Conservation (phyloP, 768 basidiomycete species). For the Pholiota molesta region DNA sequence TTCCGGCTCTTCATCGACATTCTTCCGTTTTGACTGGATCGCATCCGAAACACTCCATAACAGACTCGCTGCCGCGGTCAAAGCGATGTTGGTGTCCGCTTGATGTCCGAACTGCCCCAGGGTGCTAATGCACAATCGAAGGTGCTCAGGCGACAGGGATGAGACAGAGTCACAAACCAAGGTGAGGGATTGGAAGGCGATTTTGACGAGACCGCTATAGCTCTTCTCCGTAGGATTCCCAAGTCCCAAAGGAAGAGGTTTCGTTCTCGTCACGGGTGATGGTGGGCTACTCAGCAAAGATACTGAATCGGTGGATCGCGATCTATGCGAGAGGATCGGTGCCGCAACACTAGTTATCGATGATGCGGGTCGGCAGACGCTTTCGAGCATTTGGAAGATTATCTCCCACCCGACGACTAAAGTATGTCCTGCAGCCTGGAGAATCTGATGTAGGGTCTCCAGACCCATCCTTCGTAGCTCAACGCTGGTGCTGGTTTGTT, state of each 20-base stretch:
- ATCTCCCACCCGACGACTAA: slow-evolving; percentile 91
- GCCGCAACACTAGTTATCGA: slow-evolving; percentile 34
- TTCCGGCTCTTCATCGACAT: slow-evolving; percentile 61
- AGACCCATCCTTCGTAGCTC: slow-evolving; percentile 89
- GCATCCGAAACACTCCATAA: slow-evolving; percentile 97
- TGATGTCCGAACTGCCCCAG: slow-evolving; percentile 92
- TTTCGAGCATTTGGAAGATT: slow-evolving; percentile 90
- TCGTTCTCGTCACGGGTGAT: slow-evolving; percentile 27
- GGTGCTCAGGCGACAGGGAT: slow-evolving; percentile 75
- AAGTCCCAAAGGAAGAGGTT: slow-evolving; percentile 49
- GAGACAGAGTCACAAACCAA: slow-evolving; percentile 93
- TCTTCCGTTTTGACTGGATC: slow-evolving; percentile 82
- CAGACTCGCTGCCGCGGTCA: slow-evolving; percentile 91
- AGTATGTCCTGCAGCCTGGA: slow-evolving; percentile 91
- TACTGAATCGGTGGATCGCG: slow-evolving; percentile 44
- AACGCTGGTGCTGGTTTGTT: slow-evolving; percentile 51
- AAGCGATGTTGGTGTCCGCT: slow-evolving; percentile 92
- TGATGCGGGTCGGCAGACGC: slow-evolving; percentile 71
- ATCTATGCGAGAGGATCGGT: slow-evolving; percentile 26
- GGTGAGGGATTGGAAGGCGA: slow-evolving; percentile 92
- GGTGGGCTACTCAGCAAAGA: slow-evolving; percentile 40
- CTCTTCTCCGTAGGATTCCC: slow-evolving; percentile 68
- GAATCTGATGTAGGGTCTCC: slow-evolving; percentile 86
- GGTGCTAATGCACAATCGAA: slow-evolving; percentile 88
- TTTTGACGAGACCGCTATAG: slow-evolving; percentile 79